Base-by-base conservation (phyloP, 176 grass and related monocot genomes). In the Thinopyrum elongatum region DNA sequence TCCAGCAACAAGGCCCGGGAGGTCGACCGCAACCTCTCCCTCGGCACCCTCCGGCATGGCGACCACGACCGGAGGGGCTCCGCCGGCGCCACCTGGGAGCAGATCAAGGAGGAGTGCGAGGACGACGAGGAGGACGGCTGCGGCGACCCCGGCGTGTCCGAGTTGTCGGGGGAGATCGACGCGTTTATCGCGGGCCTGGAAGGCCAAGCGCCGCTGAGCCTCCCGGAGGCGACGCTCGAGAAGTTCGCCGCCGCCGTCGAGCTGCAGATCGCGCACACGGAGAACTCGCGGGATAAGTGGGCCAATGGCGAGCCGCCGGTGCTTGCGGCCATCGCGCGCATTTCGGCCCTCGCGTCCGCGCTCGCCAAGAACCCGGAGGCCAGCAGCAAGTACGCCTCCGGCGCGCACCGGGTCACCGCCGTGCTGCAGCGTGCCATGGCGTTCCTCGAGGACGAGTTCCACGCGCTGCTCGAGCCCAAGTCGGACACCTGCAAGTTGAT, bases 361-460 rank as follows among this genome's bases (percentile, higher is more conserved):
- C 71, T 95, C 26, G 26, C 76, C n/a, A 66, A 76, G 33, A 58
- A 70, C 47, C 19, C 88, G 0, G 57, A 81, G 46, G 85, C 77
- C 31, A 73, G 83, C 49, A 29, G 33, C 55, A 86, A 65, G 81
- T 88, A 86, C 62, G 19, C 53, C 17, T 30, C 82, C 2, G 82
- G 76, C 19, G 86, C 73, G 86, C 88, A 90, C 74, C 89, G 80
- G 1, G 92, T 93, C 35, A 76, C 86, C 14, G 77, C 74, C 71
- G 88, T 96, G 78, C 41, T 93, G 34, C 94, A 96, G 61, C 90
- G 80, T 1, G 79, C 92, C 27, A 99, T 99, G 97, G 90, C 88
- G 33, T 99, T 99, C 90, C 94, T 99, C 12, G 97, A 96, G 86
- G 89, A 94, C 15, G 92, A 99, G 81, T 94, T 94, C 82, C 87